phyloP scores from a whole-genome alignment of 83 land plant genomes.

The Picea abies region DNA sequence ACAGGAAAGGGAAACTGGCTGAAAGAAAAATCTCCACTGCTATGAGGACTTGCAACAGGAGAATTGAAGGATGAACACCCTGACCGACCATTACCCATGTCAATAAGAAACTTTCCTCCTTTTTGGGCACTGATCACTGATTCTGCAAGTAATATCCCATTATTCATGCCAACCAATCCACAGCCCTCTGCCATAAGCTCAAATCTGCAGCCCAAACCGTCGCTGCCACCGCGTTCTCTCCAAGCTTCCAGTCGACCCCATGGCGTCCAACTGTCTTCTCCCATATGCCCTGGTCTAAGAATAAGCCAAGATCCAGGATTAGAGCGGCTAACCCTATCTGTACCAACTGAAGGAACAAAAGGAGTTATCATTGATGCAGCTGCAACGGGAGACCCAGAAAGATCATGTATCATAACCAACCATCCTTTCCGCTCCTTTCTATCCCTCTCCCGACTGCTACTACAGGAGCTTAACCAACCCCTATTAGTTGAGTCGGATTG shows the following conservation, averaged over 20 bases:
- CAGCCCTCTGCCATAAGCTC: constrained; percentile 60
- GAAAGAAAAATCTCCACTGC: constrained; percentile 72
- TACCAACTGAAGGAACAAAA: constrained; percentile 54
- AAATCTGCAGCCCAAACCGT: constrained; percentile 71
- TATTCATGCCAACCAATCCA: constrained; percentile 23
- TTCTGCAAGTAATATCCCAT: constrained; percentile 58
- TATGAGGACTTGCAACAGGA: constrained; percentile 63
- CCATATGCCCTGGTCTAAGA: constrained; percentile 9
- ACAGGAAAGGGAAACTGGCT: constrained; percentile 26
- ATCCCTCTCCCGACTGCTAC: constrained; percentile 41
- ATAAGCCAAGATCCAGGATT: constrained; percentile 64
- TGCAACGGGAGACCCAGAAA: constrained; percentile 63
- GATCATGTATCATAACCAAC: constrained; percentile 68
- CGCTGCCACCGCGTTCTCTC: constrained; percentile 74
- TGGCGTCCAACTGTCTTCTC: too few species aligned
- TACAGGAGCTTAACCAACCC: too few species aligned
- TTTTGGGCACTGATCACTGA: constrained; percentile 42
- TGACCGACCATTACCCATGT: constrained; percentile 32
- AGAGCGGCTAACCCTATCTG: constrained; percentile 47
- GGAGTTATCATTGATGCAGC: constrained; percentile 64
- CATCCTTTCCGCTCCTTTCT: constrained; percentile 81
- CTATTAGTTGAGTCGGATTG: too few species aligned
- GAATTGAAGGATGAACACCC: constrained; percentile 24
- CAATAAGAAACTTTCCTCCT: constrained; percentile 76
- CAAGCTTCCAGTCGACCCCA: constrained; percentile 67